Conservation (phyloP, 257 asterid genomes). For the Plantago ovata region DNA sequence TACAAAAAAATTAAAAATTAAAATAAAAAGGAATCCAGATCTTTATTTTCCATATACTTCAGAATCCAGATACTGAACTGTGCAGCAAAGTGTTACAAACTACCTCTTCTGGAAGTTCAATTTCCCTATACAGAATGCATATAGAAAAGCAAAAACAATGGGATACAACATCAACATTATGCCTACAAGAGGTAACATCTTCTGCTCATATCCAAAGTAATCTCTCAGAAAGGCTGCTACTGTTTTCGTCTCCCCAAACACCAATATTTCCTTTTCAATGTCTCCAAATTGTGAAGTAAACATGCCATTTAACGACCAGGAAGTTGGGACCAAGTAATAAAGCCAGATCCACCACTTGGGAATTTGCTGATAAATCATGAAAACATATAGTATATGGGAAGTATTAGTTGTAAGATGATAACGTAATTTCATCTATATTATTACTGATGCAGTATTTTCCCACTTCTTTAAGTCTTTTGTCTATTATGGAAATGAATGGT, state of each 20-base stretch:
- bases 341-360: slow-evolving; percentile 14
- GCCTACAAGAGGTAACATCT: slow-evolving; percentile 7
- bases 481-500: background rate
- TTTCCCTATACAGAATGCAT: slow-evolving; percentile 1
- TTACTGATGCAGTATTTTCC: no score
- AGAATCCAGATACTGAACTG: no score
- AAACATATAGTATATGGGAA: background rate
- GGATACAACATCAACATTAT: slow-evolving; percentile 4
- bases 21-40: no score
- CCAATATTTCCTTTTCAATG: background rate
- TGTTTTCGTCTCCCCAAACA: slow-evolving; percentile 7
- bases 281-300: slow-evolving; percentile 15
- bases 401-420: background rate
- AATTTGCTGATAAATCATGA: slow-evolving; percentile 8
- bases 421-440: background rate
- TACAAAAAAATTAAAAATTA: no score
- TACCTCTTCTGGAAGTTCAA: slow-evolving; percentile 9
- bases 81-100: background rate
- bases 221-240: background rate
- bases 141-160: background rate
- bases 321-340: slow-evolving; percentile 5
- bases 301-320: slow-evolving; percentile 12
- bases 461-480: no score
- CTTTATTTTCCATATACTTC: no score
- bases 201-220: slow-evolving; percentile 10